Conservation (phyloP, 106 monocot species). For the Chionographis japonica region DNA sequence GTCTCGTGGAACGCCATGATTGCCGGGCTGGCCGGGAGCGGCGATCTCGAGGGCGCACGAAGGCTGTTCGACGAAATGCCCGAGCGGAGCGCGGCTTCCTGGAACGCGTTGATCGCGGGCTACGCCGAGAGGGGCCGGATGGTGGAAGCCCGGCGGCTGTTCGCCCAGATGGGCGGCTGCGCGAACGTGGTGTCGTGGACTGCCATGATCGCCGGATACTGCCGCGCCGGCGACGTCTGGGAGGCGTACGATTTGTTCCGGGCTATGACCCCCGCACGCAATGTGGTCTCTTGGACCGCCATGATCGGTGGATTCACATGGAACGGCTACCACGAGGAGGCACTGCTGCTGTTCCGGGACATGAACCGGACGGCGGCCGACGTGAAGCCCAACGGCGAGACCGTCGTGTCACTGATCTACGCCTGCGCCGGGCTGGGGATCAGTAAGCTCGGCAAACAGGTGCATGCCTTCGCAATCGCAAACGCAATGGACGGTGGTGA, state of each 20-base stretch:
- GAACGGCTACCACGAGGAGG: constrained; percentile 8
- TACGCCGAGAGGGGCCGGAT: constrained; percentile 9
- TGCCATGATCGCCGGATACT: constrained; percentile 12
- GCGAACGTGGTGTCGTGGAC: constrained; percentile 17
- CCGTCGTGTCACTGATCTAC: constrained; percentile 1
- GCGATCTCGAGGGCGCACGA: constrained; percentile 1
- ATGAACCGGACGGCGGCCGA: background rate
- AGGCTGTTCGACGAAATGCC: constrained; percentile 15
- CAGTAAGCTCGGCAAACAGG: constrained; percentile 2
- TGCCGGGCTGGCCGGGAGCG: background rate
- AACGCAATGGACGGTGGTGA: background rate
- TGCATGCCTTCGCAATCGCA: constrained; percentile 1
- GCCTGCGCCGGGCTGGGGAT: constrained; percentile 6
- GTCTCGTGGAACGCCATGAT: constrained; percentile 19
- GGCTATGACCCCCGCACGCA: background rate
- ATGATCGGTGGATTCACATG: constrained; percentile 15
- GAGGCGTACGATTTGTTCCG: constrained; percentile 10
- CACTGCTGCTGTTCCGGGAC: constrained; percentile 1
- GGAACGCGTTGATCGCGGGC: constrained; percentile 5
- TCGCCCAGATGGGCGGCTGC: background rate
- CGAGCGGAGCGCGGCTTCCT: constrained; percentile 6
- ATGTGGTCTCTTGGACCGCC: constrained; percentile 14
- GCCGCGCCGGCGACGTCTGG: constrained; percentile 15
- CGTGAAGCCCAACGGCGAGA: constrained; percentile 1
- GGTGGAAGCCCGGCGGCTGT: constrained; percentile 5